These are phyloP conservation scores for Thalassiosira pacifica DNA, from an alignment of 352 stramenopile species.

Conservation along the genomic window DNA sequence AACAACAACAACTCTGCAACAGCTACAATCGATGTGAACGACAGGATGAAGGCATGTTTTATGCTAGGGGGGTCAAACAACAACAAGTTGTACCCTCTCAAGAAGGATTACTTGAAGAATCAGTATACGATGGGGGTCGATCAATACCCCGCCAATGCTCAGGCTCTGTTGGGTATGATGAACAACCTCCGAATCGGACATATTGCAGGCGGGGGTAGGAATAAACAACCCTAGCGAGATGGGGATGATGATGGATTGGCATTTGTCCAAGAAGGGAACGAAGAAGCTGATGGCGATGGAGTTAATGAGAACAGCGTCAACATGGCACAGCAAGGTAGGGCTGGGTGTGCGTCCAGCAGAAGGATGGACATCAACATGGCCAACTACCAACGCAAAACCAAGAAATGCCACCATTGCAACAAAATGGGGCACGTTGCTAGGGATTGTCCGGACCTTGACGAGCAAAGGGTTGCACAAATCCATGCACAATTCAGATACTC, in stretches of 20 bases:
- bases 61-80: not conserved
- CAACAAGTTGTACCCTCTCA: not conserved
- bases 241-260: slow-evolving; percentile 7
- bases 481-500: not conserved
- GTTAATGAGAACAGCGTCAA: not conserved
- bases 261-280: not conserved
- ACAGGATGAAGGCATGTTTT: not conserved
- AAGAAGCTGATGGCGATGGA: too few species aligned
- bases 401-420: slow-evolving; percentile 5
- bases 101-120: not conserved
- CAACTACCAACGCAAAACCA: not conserved
- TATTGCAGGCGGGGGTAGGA: not conserved
- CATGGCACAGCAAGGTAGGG: not conserved
- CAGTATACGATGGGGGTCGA: not conserved
- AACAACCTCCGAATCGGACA: not conserved
- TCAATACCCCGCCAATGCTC: not conserved
- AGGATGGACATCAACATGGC: not conserved
- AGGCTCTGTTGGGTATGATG: not conserved
- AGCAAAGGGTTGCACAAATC: not conserved
- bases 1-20: too few species aligned
- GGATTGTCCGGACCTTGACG: not conserved
- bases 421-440: not conserved
- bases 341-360: too few species aligned
- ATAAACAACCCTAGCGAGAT: not conserved
- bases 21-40: not conserved